These are phyloP conservation scores for Entomophthora muscae DNA, from an alignment of 371 early-diverging fungal genomes.

Conservation along the genomic window DNA sequence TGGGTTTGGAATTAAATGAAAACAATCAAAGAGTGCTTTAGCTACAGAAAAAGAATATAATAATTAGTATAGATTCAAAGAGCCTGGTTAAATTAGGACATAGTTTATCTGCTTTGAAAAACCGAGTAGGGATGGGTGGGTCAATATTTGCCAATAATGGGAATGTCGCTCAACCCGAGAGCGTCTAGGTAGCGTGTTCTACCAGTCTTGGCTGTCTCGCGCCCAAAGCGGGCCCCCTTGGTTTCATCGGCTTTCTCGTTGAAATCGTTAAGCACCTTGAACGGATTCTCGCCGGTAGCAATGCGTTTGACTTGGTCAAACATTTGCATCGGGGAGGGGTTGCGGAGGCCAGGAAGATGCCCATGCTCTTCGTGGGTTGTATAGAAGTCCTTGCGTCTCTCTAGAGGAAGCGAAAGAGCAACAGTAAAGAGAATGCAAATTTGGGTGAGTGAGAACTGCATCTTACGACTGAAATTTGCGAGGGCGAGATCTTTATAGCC, in stretches of 20 bases:
- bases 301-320: not conserved
- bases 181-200: not conserved
- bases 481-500: too few species aligned
- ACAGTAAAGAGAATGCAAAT: not conserved
- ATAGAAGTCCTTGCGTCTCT: not conserved
- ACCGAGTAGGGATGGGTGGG: too few species aligned
- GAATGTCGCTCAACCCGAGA: not conserved
- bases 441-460: too few species aligned
- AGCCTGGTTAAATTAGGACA: too few species aligned
- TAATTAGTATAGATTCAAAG: too few species aligned
- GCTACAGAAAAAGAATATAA: too few species aligned
- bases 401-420: not conserved
- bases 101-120: too few species aligned
- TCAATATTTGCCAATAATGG: not conserved
- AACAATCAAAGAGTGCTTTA: too few species aligned
- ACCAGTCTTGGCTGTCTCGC: not conserved
- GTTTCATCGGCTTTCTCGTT: constrained; percentile 3
- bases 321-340: not conserved
- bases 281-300: not conserved
- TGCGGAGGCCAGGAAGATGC: not conserved
- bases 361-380: constrained; percentile 2
- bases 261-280: not conserved
- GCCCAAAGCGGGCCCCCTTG: not conserved
- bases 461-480: too few species aligned
- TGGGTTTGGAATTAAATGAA: too few species aligned